Conservation (phyloP, 371 early-diverging fungal species). For the Astathelohania contejeani region DNA sequence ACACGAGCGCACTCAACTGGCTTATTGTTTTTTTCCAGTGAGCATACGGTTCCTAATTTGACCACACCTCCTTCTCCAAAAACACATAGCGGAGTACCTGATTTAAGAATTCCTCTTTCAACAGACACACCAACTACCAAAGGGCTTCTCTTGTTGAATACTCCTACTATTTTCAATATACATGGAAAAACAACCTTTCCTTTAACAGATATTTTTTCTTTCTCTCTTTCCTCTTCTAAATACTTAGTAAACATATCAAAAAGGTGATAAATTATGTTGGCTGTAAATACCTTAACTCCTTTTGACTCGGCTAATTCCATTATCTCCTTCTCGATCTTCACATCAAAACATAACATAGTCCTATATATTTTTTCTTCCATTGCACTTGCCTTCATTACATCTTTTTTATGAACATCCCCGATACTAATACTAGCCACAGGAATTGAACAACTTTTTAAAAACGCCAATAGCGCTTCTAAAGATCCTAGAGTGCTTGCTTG, state of each 20-base stretch:
- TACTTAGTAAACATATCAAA: slow-evolving; percentile 81
- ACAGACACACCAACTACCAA: slow-evolving; percentile 93
- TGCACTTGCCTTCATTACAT: slow-evolving; percentile 72
- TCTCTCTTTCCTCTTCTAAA: slow-evolving; percentile 58
- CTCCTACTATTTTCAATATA: slow-evolving; percentile 72
- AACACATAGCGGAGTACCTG: slow-evolving; percentile 85
- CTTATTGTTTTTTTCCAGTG: slow-evolving; percentile 89
- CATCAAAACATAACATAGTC: slow-evolving; percentile 92
- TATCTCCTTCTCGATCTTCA: slow-evolving; percentile 86
- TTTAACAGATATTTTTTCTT: slow-evolving; percentile 68
- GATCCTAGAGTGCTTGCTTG: slow-evolving; percentile 97
- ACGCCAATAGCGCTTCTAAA: slow-evolving; percentile 86
- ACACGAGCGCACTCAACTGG: slow-evolving; percentile 62
- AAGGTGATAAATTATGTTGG: slow-evolving; percentile 97
- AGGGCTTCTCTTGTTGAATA: slow-evolving; percentile 87
- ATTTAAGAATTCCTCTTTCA: slow-evolving; percentile 69
- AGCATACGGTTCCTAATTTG: slow-evolving; percentile 72
- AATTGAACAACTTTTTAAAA: slow-evolving; percentile 75
- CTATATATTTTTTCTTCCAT: slow-evolving; percentile 80
- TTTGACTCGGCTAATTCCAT: slow-evolving; percentile 71
- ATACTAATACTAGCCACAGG: slow-evolving; percentile 90
- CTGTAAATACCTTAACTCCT: slow-evolving; percentile 77
- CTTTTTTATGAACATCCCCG: slow-evolving; percentile 93
- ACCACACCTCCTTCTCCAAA: slow-evolving; percentile 56
- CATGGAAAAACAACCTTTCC: slow-evolving; percentile 86